Percentiles rank a stretch among this genome's conserved stretches.
phyloP scores from a whole-genome alignment of 495 filamentous ascomycete species.

The Xylaria grammica region DNA sequence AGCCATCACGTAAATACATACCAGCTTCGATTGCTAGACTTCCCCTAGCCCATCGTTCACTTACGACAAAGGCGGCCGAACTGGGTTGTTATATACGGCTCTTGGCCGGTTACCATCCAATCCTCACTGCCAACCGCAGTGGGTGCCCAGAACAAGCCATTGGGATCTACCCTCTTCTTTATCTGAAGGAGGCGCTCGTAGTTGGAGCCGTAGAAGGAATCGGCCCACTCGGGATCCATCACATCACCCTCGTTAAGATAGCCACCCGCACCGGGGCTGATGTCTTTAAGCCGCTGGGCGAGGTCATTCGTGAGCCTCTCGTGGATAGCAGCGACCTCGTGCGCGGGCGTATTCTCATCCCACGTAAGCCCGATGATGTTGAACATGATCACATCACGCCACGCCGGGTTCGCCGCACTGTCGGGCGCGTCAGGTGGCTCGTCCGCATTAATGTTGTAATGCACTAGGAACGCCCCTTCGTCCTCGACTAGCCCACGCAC shows the following conservation, averaged over 20 bases:
- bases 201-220: slow-evolving; percentile 58
- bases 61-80: slow-evolving; percentile 18
- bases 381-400: slow-evolving; percentile 11
- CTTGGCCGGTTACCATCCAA: slow-evolving; percentile 2
- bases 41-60: no score
- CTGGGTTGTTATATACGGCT: slow-evolving; percentile 21
- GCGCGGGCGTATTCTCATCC: slow-evolving; percentile 41
- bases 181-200: slow-evolving; percentile 47
- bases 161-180: slow-evolving; percentile 57
- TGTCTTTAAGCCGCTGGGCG: slow-evolving; percentile 1
- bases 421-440: slow-evolving; percentile 28
- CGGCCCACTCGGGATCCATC: slow-evolving; percentile 62
- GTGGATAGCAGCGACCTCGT: slow-evolving; percentile 17
- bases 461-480: no score
- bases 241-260: slow-evolving; percentile 47
- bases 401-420: slow-evolving; percentile 1
- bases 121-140: slow-evolving; percentile 53
- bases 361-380: background rate
- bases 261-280: slow-evolving; percentile 14
- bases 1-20: no score
- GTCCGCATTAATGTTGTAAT: slow-evolving; percentile 21
- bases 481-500: no score
- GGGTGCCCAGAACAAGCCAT: slow-evolving; percentile 54
- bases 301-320: slow-evolving; percentile 6
- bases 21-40: no score